Evolutionary conservation across 2,329 filamentous ascomycete genomes (phyloP), one percentile per base, ranked within the genome.

Genomic region (Thelonectria olida): DNA sequence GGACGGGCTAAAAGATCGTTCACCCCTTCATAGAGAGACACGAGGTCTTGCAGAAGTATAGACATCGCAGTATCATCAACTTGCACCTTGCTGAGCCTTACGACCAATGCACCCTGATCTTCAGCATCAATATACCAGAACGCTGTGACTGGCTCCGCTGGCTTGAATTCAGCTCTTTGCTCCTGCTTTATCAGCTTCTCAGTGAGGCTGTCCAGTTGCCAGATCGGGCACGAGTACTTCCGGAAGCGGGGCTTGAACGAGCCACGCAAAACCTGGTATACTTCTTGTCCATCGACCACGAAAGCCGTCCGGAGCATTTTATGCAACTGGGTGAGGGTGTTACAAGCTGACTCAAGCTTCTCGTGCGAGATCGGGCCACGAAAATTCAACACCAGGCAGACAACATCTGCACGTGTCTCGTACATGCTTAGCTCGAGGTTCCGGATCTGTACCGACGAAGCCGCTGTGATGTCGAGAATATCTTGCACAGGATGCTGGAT

Each of bases 271-370:
- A 82, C 81, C 67, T 86, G 84, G 65, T 81, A 84, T 0, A 85
- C 74, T 2, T 75, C 76, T 7, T 82, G 77, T 10, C 79, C 77
- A 45, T 84, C 78, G 0, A 78, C 72, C 2, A 83, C 76, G 55
- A 88, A 88, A 0, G 82, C 80, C 0, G 86, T 87, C 19, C 85
- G 82, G 7, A 89, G 76, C 23, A 85, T 82, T 0, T 82, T 80
- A 41, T 86, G 84, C 34, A 82, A 74, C 31, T 73, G 72, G 0
- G 75, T 74, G 9, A 86, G 74, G 12, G 77, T 76, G 20, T 76
- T 74, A 64, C 83, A 85, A 0, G 82, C 81, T 1, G 77, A 75
- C 59, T 84, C 79, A 1, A 85, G 77, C 61, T 78, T 80, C 42
- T 77, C 75, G 44, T 72, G 66, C 27, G 80, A 75, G 0, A 85